phyloP scores from a whole-genome alignment of 2,329 filamentous ascomycete genomes.

The Verticillium longisporum region DNA sequence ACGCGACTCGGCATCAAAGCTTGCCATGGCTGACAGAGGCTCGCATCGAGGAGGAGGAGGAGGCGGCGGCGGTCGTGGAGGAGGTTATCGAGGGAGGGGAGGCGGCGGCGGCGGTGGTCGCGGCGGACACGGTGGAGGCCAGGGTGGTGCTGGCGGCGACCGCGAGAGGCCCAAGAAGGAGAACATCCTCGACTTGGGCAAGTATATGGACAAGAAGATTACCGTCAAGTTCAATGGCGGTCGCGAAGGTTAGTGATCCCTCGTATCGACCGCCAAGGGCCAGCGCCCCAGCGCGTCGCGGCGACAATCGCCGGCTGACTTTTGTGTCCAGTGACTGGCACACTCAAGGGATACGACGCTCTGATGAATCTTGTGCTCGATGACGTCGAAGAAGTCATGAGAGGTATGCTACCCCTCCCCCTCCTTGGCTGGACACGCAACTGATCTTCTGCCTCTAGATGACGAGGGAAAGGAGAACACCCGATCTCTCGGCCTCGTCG shows the following conservation, averaged over 20 bases:
- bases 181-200: slow-evolving; percentile 90
- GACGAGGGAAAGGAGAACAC: slow-evolving; percentile 86
- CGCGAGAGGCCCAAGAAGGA: slow-evolving; percentile 90
- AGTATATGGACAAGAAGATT: slow-evolving; percentile 96
- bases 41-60: slow-evolving; percentile 38
- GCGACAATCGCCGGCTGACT: neutral
- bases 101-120: slow-evolving; percentile 36
- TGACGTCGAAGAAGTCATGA: slow-evolving; percentile 82
- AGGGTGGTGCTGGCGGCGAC: slow-evolving; percentile 23
- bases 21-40: slow-evolving; percentile 44
- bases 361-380: slow-evolving; percentile 97
- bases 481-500: slow-evolving; percentile 76
- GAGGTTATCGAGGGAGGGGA: slow-evolving; percentile 34
- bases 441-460: slow-evolving; percentile 46
- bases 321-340: slow-evolving; percentile 63
- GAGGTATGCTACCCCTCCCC: slow-evolving; percentile 49
- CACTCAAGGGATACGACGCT: slow-evolving; percentile 91
- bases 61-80: slow-evolving; percentile 38
- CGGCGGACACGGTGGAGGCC: slow-evolving; percentile 33
- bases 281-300: neutral
- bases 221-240: slow-evolving; percentile 96
- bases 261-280: neutral
- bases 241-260: slow-evolving; percentile 61
- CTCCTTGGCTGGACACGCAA: neutral
- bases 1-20: slow-evolving; percentile 10